These are phyloP conservation scores for Aspergillus bridgeri DNA, from an alignment of 495 filamentous ascomycete species.

Conservation along the genomic window DNA sequence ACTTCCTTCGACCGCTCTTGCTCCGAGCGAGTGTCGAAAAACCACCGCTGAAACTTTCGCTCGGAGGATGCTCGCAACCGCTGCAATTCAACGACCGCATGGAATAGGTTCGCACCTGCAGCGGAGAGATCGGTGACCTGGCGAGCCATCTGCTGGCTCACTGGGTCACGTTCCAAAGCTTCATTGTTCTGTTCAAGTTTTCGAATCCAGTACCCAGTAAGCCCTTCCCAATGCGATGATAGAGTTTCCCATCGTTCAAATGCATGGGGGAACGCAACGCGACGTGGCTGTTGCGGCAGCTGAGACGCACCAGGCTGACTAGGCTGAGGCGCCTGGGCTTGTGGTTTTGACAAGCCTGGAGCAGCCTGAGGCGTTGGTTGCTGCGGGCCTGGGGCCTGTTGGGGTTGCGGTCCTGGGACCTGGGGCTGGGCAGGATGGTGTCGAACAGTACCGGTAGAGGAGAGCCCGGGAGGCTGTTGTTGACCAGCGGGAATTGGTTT, in stretches of 20 bases:
- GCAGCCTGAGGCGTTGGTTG: constrained; percentile 9
- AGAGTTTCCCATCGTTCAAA: constrained; percentile 97
- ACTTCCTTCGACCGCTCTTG: constrained; percentile 81
- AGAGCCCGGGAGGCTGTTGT: constrained; percentile 10
- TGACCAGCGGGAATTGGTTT: constrained; percentile 12
- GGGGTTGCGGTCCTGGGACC: constrained; percentile 13
- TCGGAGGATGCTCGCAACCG: constrained; percentile 94
- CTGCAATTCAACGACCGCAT: constrained; percentile 94
- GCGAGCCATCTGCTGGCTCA: constrained; percentile 82
- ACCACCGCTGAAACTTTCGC: constrained; percentile 97
- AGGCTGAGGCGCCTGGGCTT: constrained; percentile 20
- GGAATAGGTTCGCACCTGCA: constrained; percentile 94
- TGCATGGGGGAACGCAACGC: constrained; percentile 79
- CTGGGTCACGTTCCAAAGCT: constrained; percentile 74
- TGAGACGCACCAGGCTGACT: constrained; percentile 11
- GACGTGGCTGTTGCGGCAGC: constrained; percentile 27
- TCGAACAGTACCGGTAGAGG: constrained; percentile 8
- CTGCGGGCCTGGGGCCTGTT: constrained; percentile 8
- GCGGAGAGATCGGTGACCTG: constrained; percentile 95
- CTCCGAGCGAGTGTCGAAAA: constrained; percentile 88
- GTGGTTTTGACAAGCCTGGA: constrained; percentile 16
- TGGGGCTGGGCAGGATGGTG: constrained; percentile 14
- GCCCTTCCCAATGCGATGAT: constrained; percentile 96
- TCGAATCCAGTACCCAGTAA: constrained; percentile 96
- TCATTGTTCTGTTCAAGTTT: constrained; percentile 84